phyloP scores from a whole-genome alignment of 805 yeast genomes.

The Metschnikowia cubensis region DNA sequence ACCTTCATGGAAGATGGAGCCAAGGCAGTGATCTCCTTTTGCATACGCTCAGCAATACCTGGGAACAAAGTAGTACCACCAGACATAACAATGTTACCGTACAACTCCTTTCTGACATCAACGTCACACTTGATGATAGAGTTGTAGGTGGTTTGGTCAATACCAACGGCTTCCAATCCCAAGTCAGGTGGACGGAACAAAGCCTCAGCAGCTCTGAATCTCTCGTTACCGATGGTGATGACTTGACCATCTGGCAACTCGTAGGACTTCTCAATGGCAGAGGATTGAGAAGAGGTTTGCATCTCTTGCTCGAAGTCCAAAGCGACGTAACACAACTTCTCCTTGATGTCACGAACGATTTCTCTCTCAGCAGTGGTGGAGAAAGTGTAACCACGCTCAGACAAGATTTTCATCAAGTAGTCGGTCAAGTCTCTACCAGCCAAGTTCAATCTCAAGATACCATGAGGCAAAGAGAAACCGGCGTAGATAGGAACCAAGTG shows the following conservation, averaged over 20 bases:
- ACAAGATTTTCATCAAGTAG: slow-evolving; percentile 95
- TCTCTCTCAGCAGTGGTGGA: slow-evolving; percentile 99
- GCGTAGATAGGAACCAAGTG: slow-evolving; percentile 99
- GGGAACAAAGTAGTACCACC: slow-evolving; percentile 99
- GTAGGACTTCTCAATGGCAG: slow-evolving; percentile 97
- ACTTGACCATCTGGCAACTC: slow-evolving; percentile 99
- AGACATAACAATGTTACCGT: slow-evolving; percentile 98
- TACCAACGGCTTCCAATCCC: slow-evolving; percentile 94
- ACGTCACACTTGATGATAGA: slow-evolving; percentile 98
- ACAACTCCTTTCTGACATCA: slow-evolving; percentile 97
- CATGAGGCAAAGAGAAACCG: slow-evolving; percentile 99
- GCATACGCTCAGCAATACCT: slow-evolving; percentile 99
- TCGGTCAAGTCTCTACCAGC: slow-evolving; percentile 99
- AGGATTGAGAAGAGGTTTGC: slow-evolving; percentile 98
- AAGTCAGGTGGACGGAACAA: slow-evolving; percentile 96
- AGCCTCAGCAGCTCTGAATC: slow-evolving; percentile 99
- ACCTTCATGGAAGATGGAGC: slow-evolving; percentile 99
- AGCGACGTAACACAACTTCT: slow-evolving; percentile 98
- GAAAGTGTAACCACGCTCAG: slow-evolving; percentile 99
- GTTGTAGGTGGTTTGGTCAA: slow-evolving; percentile 95
- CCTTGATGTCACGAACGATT: slow-evolving; percentile 91
- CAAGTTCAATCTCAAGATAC: slow-evolving; percentile 96
- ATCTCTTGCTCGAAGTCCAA: slow-evolving; percentile 98
- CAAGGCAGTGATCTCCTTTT: slow-evolving; percentile 98
- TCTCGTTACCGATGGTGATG: slow-evolving; percentile 98